Conservation (phyloP, 1,284 basidiomycete genomes). For the Vanrija sp. region DNA sequence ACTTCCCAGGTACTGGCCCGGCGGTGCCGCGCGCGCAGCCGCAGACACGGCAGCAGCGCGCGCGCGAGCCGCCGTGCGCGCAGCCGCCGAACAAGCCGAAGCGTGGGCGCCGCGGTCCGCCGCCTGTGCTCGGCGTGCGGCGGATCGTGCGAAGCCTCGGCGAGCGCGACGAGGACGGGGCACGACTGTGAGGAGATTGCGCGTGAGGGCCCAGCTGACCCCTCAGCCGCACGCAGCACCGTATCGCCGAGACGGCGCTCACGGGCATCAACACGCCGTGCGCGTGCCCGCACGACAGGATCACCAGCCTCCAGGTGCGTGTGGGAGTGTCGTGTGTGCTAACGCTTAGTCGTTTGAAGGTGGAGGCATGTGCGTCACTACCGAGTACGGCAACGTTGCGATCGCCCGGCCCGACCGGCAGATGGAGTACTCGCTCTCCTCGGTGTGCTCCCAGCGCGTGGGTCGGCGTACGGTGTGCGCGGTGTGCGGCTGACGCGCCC, state of each 20-base stretch:
- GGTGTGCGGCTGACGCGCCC: conserved; percentile 1
- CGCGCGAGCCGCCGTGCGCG: not conserved
- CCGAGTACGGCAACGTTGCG: conserved; percentile 39
- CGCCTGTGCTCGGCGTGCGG: not conserved
- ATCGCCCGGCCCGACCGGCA: not conserved
- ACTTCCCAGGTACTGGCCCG: conserved; percentile 28
- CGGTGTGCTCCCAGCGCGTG: conserved; percentile 30
- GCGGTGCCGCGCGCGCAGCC: not conserved
- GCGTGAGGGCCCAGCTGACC: not conserved
- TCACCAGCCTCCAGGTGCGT: conserved; percentile 30
- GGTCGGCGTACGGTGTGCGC: not conserved
- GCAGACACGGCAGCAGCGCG: too few species aligned
- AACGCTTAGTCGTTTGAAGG: not conserved
- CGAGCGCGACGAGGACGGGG: not conserved
- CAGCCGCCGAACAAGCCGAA: not conserved
- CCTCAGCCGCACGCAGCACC: not conserved
- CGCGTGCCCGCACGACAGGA: conserved; percentile 28
- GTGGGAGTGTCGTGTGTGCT: not conserved
- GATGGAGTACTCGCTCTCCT: conserved; percentile 17
- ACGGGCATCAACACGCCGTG: conserved; percentile 8
- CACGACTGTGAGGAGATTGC: not conserved
- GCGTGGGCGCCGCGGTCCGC: not conserved
- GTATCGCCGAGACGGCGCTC: not conserved
- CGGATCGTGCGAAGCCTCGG: too few species aligned
- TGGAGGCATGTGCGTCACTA: conserved; percentile 19